Evolutionary conservation across 2,329 filamentous ascomycete species (phyloP).

Genomic region (Endocalyx cinctus): DNA sequence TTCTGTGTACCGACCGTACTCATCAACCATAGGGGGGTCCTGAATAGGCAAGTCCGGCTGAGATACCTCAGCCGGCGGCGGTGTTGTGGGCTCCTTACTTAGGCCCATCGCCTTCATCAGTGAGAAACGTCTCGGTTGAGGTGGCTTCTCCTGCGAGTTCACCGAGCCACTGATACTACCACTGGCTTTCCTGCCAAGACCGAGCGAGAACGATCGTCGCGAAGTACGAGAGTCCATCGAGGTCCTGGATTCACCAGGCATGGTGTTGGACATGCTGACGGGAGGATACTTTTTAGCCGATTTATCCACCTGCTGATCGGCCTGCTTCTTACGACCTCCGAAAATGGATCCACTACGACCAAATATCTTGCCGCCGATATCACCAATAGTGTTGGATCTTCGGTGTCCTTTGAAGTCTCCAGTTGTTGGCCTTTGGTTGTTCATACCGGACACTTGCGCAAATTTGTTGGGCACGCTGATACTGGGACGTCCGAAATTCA

Average conservation of each 20-base stretch:
- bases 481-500: constrained; percentile 55
- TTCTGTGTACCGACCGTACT: constrained; percentile 32
- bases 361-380: constrained; percentile 78
- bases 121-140: constrained; percentile 60
- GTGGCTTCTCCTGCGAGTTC: constrained; percentile 49
- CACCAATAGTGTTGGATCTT: constrained; percentile 72
- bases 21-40: constrained; percentile 36
- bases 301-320: constrained; percentile 40
- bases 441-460: constrained; percentile 53
- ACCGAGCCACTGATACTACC: constrained; percentile 60
- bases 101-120: constrained; percentile 63
- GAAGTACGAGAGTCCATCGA: constrained; percentile 67
- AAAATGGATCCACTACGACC: constrained; percentile 80
- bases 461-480: constrained; percentile 56
- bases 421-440: constrained; percentile 47
- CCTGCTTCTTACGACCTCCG: constrained; percentile 44
- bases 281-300: constrained; percentile 76
- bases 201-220: constrained; percentile 66
- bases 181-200: constrained; percentile 65
- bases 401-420: constrained; percentile 54
- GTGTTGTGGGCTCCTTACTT: constrained; percentile 47
- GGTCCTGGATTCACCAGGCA: constrained; percentile 53
- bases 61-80: constrained; percentile 43
- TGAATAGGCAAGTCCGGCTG: constrained; percentile 52
- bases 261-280: constrained; percentile 78